Base-by-base conservation (phyloP, 2,329 filamentous ascomycete species). In the Aspergillus novofumigatus region DNA sequence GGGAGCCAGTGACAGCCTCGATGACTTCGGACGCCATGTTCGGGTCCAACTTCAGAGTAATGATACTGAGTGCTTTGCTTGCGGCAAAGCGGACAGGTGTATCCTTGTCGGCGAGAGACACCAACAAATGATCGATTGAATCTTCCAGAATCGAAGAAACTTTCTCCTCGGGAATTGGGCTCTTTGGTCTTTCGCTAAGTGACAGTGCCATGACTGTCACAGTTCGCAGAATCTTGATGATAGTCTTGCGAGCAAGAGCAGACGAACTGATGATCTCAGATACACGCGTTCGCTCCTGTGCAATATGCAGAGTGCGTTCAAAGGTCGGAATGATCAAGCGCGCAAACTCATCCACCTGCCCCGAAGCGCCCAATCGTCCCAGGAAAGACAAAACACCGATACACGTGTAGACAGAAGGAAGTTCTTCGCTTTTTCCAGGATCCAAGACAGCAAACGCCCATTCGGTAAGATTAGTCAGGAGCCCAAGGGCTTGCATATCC, bases 71-170 rank as follows among this genome's bases (percentile, higher is more conserved):
- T 3, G 92, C 90, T 75, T 99, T 99, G 72, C 92, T 96, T 21
- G 93, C 91, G 32, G 93, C 89, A 65, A 96, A 85, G 41, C 94
- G 83, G 11, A 99, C 92, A 0, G 92, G 91, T 0, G 92, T 97
- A 67, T 97, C 92, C 59, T 90, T 90, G 71, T 99, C 94, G 1
- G 86, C 86, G 1, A 97, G 78, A 11, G 83, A 82, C 58, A 91
- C 87, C 2, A 99, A 81, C 3, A 97, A 81, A 66, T 90, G 86
- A 54, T 92, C 89, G 64, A 99, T 91, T 4, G 89, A 84, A 29
- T 87, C 87, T 75, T 97, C 93, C 17, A 96, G 73, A 69, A 89
- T 79, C 54, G 83, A 82, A 38, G 75, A 75, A 1, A 74, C 54
- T 45, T 68, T 64, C 21, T 74, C 68, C 38, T 69, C 67, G 1